These are phyloP conservation scores for Botryotinia narcissicola DNA, from an alignment of 2,329 filamentous ascomycete genomes.

Conservation along the genomic window DNA sequence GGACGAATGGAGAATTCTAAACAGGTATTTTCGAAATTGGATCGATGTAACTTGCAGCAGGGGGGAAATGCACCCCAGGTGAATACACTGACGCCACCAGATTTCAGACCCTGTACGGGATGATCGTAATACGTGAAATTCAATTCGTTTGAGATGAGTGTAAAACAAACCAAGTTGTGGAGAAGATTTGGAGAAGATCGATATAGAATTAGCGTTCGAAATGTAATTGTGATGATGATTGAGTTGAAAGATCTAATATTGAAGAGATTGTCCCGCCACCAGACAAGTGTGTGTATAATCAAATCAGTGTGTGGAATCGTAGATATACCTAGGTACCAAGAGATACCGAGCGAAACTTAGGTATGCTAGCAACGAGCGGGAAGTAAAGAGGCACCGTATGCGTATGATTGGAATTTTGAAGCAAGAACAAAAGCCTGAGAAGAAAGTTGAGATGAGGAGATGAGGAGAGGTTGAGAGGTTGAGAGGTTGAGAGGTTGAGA, in stretches of 20 bases:
- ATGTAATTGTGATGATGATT: not conserved
- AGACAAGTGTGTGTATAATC: not conserved
- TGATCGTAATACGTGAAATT: not conserved
- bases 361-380: not conserved
- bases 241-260: not conserved
- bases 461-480: not conserved
- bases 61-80: not conserved
- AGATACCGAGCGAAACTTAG: not conserved
- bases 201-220: not conserved
- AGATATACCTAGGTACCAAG: not conserved
- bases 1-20: not conserved
- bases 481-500: not conserved
- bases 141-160: not conserved
- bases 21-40: not conserved
- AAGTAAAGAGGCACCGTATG: not conserved
- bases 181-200: not conserved
- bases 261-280: not conserved
- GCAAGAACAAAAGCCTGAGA: not conserved
- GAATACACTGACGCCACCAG: not conserved
- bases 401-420: not conserved
- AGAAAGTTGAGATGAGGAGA: not conserved
- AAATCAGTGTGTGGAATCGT: not conserved
- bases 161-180: not conserved
- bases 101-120: not conserved
- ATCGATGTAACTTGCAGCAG: constrained; percentile 8